These are phyloP conservation scores for Termitomyces sp. DNA, from an alignment of 768 basidiomycete species.

Conservation along the genomic window DNA sequence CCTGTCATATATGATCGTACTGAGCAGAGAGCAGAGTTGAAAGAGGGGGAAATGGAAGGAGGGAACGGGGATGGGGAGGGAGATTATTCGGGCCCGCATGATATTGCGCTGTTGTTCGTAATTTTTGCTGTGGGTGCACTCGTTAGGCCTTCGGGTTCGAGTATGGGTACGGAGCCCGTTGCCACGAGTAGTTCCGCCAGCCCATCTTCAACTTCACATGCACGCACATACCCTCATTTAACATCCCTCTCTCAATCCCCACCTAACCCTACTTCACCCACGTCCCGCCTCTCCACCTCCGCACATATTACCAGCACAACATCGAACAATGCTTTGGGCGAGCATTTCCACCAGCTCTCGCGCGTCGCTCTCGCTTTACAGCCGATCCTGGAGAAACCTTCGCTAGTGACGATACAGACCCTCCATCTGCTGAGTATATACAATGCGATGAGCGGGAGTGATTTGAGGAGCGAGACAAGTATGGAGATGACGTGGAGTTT, in stretches of 20 bases:
- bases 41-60: not conserved
- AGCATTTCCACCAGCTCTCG: conserved; percentile 65
- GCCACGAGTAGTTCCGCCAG: too few species aligned
- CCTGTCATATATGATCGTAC: conserved; percentile 32
- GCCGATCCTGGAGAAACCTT: conserved; percentile 68
- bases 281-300: not conserved
- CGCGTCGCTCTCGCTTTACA: conserved; percentile 63
- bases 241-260: not conserved
- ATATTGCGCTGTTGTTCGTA: conserved; percentile 45
- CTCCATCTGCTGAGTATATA: conserved; percentile 68
- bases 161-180: not conserved
- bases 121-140: conserved; percentile 54
- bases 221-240: not conserved
- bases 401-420: conserved; percentile 65
- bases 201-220: not conserved
- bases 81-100: conserved; percentile 42
- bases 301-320: not conserved
- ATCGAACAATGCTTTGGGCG: conserved; percentile 36
- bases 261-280: not conserved
- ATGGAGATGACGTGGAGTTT: conserved; percentile 74
- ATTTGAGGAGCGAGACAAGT: conserved; percentile 55
- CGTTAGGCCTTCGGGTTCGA: conserved; percentile 21
- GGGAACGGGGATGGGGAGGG: conserved; percentile 15
- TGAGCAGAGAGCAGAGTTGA: not conserved
- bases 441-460: conserved; percentile 65